phyloP scores from a whole-genome alignment of 2,329 filamentous ascomycete genomes.

The Fusarium anguioides region DNA sequence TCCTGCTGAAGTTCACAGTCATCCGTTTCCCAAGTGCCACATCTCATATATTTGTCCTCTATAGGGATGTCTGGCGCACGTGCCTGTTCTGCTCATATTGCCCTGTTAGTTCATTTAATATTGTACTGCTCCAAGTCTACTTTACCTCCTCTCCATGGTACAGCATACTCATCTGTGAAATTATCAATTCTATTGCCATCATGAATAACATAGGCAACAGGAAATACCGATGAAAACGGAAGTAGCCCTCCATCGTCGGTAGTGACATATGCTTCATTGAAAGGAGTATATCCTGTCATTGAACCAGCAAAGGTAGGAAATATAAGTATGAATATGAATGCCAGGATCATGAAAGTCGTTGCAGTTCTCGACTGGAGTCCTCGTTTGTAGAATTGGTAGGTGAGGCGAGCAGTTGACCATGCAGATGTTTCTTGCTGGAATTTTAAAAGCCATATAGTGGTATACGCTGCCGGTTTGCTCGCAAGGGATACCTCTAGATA shows the following conservation, averaged over 20 bases:
- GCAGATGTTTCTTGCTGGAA: no score
- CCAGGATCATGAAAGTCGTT: not conserved
- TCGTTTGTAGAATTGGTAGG: not conserved
- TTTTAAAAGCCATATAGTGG: no score
- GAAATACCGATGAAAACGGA: rapidly evolving
- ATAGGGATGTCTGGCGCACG: no score
- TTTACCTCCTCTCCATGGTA: not conserved
- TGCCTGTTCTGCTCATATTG: no score
- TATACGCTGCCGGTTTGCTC: not conserved
- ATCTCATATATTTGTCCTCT: no score
- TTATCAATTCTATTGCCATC: not conserved
- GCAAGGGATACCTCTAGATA: no score
- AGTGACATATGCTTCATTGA: not conserved
- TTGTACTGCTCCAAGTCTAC: no score
- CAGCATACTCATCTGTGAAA: rapidly evolving
- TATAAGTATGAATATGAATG: not conserved
- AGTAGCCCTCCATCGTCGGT: rapidly evolving
- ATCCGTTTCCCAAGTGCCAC: no score
- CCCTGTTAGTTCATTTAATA: no score
- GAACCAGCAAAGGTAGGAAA: slow-evolving; percentile 12
- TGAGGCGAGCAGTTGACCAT: not conserved
- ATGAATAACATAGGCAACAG: not conserved
- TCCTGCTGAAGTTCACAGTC: no score
- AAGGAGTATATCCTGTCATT: slow-evolving; percentile 21
- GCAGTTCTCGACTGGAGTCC: slow-evolving; percentile 3